Evolutionary conservation across 2,329 filamentous ascomycete species (phyloP), one percentile per base, ranked within the genome.

Genomic region (Aspergillus pseudonomiae): DNA sequence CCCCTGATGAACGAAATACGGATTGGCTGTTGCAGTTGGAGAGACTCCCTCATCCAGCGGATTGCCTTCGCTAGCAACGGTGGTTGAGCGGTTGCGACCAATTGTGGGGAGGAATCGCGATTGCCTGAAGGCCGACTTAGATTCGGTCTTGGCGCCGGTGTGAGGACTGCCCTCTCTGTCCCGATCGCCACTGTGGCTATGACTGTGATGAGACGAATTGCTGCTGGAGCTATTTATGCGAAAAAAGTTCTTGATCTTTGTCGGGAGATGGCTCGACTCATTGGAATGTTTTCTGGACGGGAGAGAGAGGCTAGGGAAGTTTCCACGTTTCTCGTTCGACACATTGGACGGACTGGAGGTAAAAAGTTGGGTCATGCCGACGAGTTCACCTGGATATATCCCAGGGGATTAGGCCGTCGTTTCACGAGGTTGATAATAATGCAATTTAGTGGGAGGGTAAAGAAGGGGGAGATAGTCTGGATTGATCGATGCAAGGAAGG

Each of bases 1-100:
- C 62, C 95, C 95, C 80, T 99, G 95, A 77, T 98, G 95, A 69
- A 89, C 91, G 79, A 98, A 99, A 81, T 99, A 99, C 21, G 95
- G 95, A 77, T 99, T 99, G 68, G 93, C 94, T 75, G 94, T 89
- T 58, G 94, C 94, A 5, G 93, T 98, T 30, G 95, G 95, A 74
- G 94, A 97, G 73, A 96, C 85, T 65, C 88, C 84, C 78, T 97
- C 94, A 70, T 97, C 94, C 68, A 97, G 85, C 63, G 90, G 88
- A 75, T 97, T 93, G 71, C 94, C 94, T 80, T 97, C 94, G 80
- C 93, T 97, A 70, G 92, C 92, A 62, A 96, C 92, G 30, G 94
- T 98, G 64, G 91, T 90, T 41, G 93, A 96, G 73, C 94, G 89
- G 76, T 94, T 93, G 71, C 94, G 91, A 75, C 91, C 91, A 75